Base-by-base conservation (phyloP, 1,284 basidiomycete genomes). In the Inonotus hispidus region DNA sequence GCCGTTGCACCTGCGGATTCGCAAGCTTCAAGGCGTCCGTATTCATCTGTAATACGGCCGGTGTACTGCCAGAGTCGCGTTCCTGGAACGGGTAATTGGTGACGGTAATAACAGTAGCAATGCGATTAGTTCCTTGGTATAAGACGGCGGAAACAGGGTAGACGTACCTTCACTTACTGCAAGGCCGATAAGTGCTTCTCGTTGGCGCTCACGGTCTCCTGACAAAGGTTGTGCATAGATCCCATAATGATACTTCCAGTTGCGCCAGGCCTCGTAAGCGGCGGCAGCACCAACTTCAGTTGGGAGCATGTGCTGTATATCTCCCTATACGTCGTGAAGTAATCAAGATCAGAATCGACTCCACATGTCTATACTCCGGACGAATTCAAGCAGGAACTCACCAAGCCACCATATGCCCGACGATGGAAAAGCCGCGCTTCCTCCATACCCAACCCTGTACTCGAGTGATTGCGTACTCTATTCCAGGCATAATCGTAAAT, bases 221-320 rank as follows among this genome's bases (percentile, higher is more conserved):
- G 77, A 77, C 11, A 84, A 67, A 23, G 81, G 81, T 61, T 82
- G 63, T 21, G 57, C 79, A 64, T 82, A 79, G 41, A 85, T 74
- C 1, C 73, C 73, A 49, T 72, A 75, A 59, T 82, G 80, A 64
- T 81, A 77, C 61, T 81, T 81, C 82, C 83, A 86, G 49, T 76
- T 77, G n/a, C 83, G 77, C 71, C 84, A 84, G 0, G 82, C 83
- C 67, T 87, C 83, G 68, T 87, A 88, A 0, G 84, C 85, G n/a
- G 85, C 84, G 2, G 85, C 85, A 66, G 85, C 79, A 0, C 85
- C 85, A 32, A 88, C 75, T 61, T 86, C 82, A 21, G 70, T 66
- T 1, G 84, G 81, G 6, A 74, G 68, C 70, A 84, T 73, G 23
- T 73, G 69, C 60, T 70, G 73, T 14, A 80, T 69, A 66, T 82